phyloP scores from a whole-genome alignment of 257 asterid species.

The Salvia splendens region DNA sequence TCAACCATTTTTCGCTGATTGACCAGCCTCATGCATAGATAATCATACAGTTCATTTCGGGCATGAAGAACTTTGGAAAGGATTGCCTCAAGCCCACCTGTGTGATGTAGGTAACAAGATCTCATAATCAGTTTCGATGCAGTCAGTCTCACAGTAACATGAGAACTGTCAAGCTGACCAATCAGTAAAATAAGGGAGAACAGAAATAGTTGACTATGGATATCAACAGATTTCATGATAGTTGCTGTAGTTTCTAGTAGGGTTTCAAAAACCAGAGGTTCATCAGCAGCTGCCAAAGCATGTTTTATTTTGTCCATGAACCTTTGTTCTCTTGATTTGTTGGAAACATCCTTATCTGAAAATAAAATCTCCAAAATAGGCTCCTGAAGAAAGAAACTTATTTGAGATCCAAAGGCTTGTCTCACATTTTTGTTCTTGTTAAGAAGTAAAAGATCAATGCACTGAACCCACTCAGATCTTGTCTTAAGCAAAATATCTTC shows the following conservation, averaged over 20 bases:
- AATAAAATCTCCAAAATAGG: slow-evolving; percentile 66
- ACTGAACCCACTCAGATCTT: slow-evolving; percentile 76
- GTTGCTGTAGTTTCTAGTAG: slow-evolving; percentile 80
- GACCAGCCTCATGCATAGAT: slow-evolving; percentile 64
- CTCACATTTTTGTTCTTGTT: slow-evolving; percentile 75
- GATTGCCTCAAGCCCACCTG: slow-evolving; percentile 71
- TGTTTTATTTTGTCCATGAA: slow-evolving; percentile 86
- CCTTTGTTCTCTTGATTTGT: slow-evolving; percentile 73
- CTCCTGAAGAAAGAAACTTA: slow-evolving; percentile 69
- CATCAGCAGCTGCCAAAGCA: slow-evolving; percentile 73
- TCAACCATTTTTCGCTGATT: slow-evolving; percentile 71
- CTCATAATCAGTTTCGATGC: slow-evolving; percentile 74
- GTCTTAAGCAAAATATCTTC: slow-evolving; percentile 54
- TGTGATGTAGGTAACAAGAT: slow-evolving; percentile 60
- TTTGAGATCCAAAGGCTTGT: slow-evolving; percentile 74
- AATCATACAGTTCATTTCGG: slow-evolving; percentile 77
- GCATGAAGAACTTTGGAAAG: slow-evolving; percentile 64
- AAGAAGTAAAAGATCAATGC: slow-evolving; percentile 66
- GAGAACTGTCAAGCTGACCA: slow-evolving; percentile 77
- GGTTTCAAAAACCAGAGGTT: slow-evolving; percentile 74
- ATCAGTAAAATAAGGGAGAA: slow-evolving; percentile 74
- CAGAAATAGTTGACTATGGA: slow-evolving; percentile 69
- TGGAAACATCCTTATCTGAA: slow-evolving; percentile 45
- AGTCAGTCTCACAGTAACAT: slow-evolving; percentile 61
- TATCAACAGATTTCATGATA: slow-evolving; percentile 69